These are phyloP conservation scores for Microbotryomycetes sp. DNA, from an alignment of 1,284 basidiomycete species.

Conservation along the genomic window DNA sequence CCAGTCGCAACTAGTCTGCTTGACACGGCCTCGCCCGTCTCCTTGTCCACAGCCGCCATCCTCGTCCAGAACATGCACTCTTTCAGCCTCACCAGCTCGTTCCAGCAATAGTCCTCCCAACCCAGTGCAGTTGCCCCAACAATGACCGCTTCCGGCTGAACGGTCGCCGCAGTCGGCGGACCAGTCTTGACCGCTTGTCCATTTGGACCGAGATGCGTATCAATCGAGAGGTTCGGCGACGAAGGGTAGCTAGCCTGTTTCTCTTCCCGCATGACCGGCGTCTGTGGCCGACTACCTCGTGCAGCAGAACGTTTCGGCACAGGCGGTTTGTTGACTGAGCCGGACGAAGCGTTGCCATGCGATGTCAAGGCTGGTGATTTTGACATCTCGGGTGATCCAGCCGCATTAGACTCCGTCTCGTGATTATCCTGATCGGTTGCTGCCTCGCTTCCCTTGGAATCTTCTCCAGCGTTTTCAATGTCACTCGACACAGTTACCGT, in stretches of 20 bases:
- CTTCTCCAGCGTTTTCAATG: neutral
- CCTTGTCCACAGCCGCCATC: constrained; percentile 52
- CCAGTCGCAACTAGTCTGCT: neutral
- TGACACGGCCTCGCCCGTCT: neutral
- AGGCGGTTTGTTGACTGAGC: neutral
- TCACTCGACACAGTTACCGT: neutral
- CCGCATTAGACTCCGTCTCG: neutral
- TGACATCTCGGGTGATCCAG: neutral
- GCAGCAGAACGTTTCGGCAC: constrained; percentile 3
- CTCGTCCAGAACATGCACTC: constrained; percentile 88
- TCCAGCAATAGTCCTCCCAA: constrained; percentile 89
- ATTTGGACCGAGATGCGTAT: neutral
- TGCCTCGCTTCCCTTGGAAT: neutral
- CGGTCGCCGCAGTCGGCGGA: neutral
- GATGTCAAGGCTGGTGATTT: neutral
- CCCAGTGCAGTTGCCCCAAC: constrained; percentile 7
- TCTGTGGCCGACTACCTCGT: neutral
- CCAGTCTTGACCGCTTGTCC: neutral
- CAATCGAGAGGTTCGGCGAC: neutral
- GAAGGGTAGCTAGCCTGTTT: neutral
- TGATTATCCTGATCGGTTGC: neutral
- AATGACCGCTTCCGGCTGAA: neutral
- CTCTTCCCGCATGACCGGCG: neutral
- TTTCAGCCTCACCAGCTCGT: constrained; percentile 65
- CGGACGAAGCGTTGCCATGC: neutral